Evolutionary conservation across 495 filamentous ascomycete species (phyloP), one percentile per base, ranked within the genome.

Genomic region (Hyaloscypha variabilis): DNA sequence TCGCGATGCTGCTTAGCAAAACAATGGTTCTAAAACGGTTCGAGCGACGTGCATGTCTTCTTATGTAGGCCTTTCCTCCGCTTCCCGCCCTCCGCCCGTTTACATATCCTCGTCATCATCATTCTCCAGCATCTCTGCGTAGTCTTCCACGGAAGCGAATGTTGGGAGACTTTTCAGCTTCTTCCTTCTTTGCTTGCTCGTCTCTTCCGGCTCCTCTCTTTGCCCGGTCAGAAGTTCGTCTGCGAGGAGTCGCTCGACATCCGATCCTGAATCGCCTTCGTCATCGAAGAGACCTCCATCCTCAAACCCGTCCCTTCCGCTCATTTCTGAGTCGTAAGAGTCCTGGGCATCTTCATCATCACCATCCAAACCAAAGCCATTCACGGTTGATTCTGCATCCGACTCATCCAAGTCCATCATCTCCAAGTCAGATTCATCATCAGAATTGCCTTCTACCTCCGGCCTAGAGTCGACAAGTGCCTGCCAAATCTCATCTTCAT

Each of bases 121-220:
- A 59, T 81, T 86, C 14, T 82, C 91, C 70, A 99, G 73, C 81
- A 97, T 83, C 67, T 89, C 89, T 26, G 93, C 94, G 77, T 98
- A 98, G 71, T 99, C 96, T 24, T 98, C 95, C 23, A 82, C 88
- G 31, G 90, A 93, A 24, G 96, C 95, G 79, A 98, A 99, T 0
- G 87, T 96, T 3, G 95, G 95, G 67, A 99, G 80, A 68, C 85
- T 83, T 82, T 91, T 96, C 72, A 98, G 78, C 83, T 93, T 93
- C 83, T 88, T 88, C 71, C 81, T 86, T 80, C 90, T 92, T 66
- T 83, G 81, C 74, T 82, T 86, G 60, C 80, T 81, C n/a, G 68
- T 73, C 65, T 83, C 74, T 54, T 77, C 78, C 25, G 70, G 51
- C 31, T 78, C 75, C 64, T 76, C 65, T 10, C n/a, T 14, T 17